Evolutionary conservation across 495 filamentous ascomycete species (phyloP), one percentile per base, ranked within the genome.

Genomic region (Parathielavia appendiculata): DNA sequence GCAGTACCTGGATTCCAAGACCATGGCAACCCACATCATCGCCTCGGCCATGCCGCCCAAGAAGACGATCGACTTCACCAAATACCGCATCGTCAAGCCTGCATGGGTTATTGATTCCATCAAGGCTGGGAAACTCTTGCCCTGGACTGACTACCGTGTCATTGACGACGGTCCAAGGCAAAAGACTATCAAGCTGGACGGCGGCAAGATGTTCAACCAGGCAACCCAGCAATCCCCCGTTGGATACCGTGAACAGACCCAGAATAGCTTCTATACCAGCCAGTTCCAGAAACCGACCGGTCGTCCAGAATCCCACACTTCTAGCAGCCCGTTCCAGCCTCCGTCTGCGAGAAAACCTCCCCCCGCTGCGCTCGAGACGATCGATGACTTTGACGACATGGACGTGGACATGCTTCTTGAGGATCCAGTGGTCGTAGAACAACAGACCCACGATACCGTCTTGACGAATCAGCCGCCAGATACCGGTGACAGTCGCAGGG

Each of bases 1-100:
- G 53, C 92, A 97, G 68, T 96, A 97, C 67, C 77, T 97, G n/a
- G 90, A 93, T 67, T 86, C 86, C 38, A 97, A 97, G 76, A 97
- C 92, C 0, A 82, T 83, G 63, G 90, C 91, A 0, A 98, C 93
- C 2, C 95, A 97, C 70, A 95, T 98, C 64, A 91, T 98, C 65
- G 91, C 92, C 6, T 90, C 88, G 46, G 85, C 83, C 54, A 78
- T 98, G 36, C 92, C 93, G 2, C 89, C 89, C 0, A 97, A 96
- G 77, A 98, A 98, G 67, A 80, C 82, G 32, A 83, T 89, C 35
- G 93, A 97, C 59, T 96, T 95, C 61, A 76, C 74, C 20, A 83
- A 81, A 56, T 97, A 96, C 66, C 84, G 90, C 32, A 89, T 98
- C 23, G 93, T 96, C 61, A 95, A 92, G 71, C 93, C 93, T n/a